Evolutionary conservation across 1,284 basidiomycete species (phyloP), one percentile per base, ranked within the genome.

Genomic region (Tilletia setariae): DNA sequence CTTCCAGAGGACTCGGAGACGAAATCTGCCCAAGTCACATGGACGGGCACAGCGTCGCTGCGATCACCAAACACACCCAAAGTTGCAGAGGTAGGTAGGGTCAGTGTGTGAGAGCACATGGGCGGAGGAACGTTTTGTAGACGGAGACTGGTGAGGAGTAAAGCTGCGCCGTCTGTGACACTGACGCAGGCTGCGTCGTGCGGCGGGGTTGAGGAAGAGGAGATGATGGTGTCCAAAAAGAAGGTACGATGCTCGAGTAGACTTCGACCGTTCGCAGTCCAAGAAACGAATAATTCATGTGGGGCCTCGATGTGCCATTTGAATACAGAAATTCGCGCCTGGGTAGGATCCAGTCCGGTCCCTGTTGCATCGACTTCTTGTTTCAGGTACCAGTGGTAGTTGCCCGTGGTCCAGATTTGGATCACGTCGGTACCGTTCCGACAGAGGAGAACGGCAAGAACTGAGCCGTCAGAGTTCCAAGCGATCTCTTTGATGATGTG

Each of bases 111-210:
- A 0, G 93, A 90, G 0, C 90, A 90, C 94, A 98, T 96, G 0
- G 95, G 96, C 21, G 95, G 95, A 2, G 95, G 95, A 1, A 95
- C 88, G 79, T 95, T 97, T 84, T 96, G 92, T 2, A 89, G 88
- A 43, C 94, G 87, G 86, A 98, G 98, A 2, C 95, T 91, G 0
- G 95, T 98, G 53, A 98, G 84, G 2, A 94, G 87, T 62, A 93
- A 84, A n/a, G 85, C 85, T 1, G 87, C 90, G 72, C 94, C 95
- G 80, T 98, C 94, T n/a, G 93, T 84, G 6, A 98, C 94, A 1
- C 89, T 92, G 15, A 96, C 93, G 8, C 89, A 87, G 0, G 93
- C 94, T 0, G 91, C 91, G 80, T 94, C 91, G 40, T 87, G 81
- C 0, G 92, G 91, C 43, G 89, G 87, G 28, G 56, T 61, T 0